Evolutionary conservation across 441 rosid species (phyloP).

Genomic region (Jatropha podagrica): DNA sequence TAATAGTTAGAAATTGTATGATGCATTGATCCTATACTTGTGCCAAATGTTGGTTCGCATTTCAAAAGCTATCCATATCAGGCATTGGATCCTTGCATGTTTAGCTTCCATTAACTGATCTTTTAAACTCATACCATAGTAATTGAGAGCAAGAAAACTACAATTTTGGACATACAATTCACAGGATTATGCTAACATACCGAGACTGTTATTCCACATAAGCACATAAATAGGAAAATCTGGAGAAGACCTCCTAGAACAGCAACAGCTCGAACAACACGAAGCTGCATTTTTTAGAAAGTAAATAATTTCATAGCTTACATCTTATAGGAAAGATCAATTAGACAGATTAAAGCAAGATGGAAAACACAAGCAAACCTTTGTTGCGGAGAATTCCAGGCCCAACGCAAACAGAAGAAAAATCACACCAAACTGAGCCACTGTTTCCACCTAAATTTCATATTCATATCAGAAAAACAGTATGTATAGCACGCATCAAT

Average conservation of each 20-base stretch:
- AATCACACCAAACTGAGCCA: conserved; percentile 96
- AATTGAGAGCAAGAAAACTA: background rate
- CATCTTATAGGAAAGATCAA: conserved; percentile 17
- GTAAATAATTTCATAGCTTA: conserved; percentile 16
- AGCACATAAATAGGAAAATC: conserved; percentile 89
- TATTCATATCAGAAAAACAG: conserved; percentile 10
- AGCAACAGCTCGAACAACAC: conserved; percentile 96
- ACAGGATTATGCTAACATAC: conserved; percentile 41
- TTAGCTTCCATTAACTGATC: background rate
- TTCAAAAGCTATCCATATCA: background rate
- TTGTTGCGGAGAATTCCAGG: conserved; percentile 81
- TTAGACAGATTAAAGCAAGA: conserved; percentile 7
- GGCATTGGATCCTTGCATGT: background rate
- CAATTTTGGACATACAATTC: background rate
- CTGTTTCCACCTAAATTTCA: conserved; percentile 83
- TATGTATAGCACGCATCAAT: background rate
- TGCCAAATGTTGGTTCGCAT: background rate
- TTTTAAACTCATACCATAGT: background rate
- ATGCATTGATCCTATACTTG: background rate
- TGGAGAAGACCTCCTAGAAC: conserved; percentile 95
- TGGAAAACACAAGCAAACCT: conserved; percentile 52
- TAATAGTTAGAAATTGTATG: background rate
- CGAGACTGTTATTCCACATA: conserved; percentile 81
- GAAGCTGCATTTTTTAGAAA: conserved; percentile 60
- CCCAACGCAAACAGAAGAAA: conserved; percentile 97